Percentiles rank a stretch among this genome's conserved stretches.
Conservation (phyloP, 495 filamentous ascomycete species). For the Lasiosphaeriaceae sp. region DNA sequence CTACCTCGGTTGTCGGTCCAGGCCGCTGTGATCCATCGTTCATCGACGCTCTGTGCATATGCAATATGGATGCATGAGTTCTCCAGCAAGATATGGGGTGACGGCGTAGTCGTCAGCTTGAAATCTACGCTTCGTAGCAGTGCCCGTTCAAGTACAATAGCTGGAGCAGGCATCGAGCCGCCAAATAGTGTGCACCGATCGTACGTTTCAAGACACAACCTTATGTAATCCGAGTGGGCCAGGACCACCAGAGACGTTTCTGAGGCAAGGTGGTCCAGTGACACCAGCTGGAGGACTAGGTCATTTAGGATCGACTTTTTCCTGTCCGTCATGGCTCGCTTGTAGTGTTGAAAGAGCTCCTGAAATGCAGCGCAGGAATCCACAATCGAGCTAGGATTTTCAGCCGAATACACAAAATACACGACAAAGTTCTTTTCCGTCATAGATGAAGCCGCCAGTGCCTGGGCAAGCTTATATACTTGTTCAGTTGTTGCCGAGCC, state of each 20-base stretch:
- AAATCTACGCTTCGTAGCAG: constrained; percentile 75
- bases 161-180: constrained; percentile 56
- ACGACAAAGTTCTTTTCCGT: constrained; percentile 65
- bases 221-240: constrained; percentile 60
- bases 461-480: constrained; percentile 32
- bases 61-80: constrained; percentile 83
- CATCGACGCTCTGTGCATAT: constrained; percentile 75
- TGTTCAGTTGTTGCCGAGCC: constrained; percentile 25
- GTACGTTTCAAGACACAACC: constrained; percentile 80
- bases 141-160: constrained; percentile 70
- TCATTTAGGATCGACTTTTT: constrained; percentile 56
- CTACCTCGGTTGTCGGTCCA: constrained; percentile 86
- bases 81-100: constrained; percentile 73
- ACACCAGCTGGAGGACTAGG: constrained; percentile 78
- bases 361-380: constrained; percentile 78
- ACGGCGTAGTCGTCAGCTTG: constrained; percentile 62
- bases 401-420: constrained; percentile 80
- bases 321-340: constrained; percentile 47
- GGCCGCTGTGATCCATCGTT: constrained; percentile 83
- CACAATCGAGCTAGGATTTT: constrained; percentile 59
- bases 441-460: constrained; percentile 27
- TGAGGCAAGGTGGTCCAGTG: constrained; percentile 65
- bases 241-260: constrained; percentile 62
- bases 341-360: constrained; percentile 68
- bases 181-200: constrained; percentile 67